phyloP scores from a whole-genome alignment of 2,329 filamentous ascomycete genomes.

The Botrytis cinerea region DNA sequence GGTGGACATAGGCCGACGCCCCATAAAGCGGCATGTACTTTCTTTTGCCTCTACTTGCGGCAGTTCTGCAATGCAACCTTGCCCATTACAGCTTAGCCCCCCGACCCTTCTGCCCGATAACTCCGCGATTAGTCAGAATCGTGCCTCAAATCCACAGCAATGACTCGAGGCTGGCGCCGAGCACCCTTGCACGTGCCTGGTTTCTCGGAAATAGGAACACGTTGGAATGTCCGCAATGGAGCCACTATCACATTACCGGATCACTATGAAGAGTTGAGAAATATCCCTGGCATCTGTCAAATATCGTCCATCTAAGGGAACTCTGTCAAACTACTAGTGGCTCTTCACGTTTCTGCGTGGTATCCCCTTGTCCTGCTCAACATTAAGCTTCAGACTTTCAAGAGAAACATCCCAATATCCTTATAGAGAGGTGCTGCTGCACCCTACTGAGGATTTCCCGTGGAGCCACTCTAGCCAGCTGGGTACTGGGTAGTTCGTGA shows the following conservation, averaged over 20 bases:
- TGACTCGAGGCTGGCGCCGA: not conserved
- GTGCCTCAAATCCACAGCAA: not conserved
- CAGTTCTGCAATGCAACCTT: not conserved
- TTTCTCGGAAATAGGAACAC: not conserved
- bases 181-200: not conserved
- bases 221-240: not conserved
- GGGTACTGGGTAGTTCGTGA: not conserved
- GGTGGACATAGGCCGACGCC: not conserved
- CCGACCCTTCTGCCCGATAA: rapidly evolving
- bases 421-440: not conserved
- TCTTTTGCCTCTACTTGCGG: not conserved
- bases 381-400: not conserved
- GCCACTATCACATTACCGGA: too few species aligned
- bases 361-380: not conserved
- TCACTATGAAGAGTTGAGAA: not conserved
- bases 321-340: not conserved
- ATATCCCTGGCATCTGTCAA: not conserved
- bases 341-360: not conserved
- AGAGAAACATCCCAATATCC: not conserved
- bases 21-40: not conserved
- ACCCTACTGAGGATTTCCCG: not conserved
- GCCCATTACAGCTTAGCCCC: not conserved
- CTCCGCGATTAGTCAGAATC: not conserved
- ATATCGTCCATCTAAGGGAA: not conserved
- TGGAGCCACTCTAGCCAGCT: not conserved